phyloP scores from a whole-genome alignment of 2,329 filamentous ascomycete species.

The Nigrospora oryzae region DNA sequence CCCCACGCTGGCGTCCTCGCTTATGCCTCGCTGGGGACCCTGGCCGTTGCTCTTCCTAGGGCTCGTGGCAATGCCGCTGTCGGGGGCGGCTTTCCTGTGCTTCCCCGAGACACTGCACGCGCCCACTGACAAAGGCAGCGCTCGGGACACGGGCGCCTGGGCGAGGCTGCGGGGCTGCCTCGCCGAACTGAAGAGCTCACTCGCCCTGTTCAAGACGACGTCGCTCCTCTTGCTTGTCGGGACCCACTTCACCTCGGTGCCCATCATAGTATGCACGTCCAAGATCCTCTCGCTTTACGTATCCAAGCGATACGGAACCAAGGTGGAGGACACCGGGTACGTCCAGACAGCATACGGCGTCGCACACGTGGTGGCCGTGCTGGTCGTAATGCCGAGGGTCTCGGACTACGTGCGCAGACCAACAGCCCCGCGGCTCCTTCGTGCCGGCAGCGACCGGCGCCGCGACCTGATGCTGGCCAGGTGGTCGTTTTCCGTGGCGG shows the following conservation, averaged over 20 bases:
- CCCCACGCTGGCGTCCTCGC: slow-evolving; percentile 14
- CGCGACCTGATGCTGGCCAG: slow-evolving; percentile 19
- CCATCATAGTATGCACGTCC: slow-evolving; percentile 9
- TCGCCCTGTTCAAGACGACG: slow-evolving; percentile 14
- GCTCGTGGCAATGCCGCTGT: slow-evolving; percentile 10
- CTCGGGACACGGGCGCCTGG: slow-evolving; percentile 1
- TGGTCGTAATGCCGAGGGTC: slow-evolving; percentile 16
- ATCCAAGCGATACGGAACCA: slow-evolving; percentile 20
- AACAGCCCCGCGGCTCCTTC: slow-evolving; percentile 9
- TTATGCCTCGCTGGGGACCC: slow-evolving; percentile 17
- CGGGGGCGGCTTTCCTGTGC: slow-evolving; percentile 12
- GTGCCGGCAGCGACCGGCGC: slow-evolving; percentile 11
- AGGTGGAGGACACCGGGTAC: slow-evolving; percentile 19
- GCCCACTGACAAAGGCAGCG: background rate
- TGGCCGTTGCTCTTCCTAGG: slow-evolving; percentile 15
- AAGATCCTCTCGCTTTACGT: slow-evolving; percentile 19
- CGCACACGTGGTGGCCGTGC: slow-evolving; percentile 12
- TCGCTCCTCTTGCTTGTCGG: slow-evolving; percentile 16
- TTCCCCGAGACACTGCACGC: slow-evolving; percentile 17
- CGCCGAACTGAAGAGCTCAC: background rate
- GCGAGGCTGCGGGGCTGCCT: background rate
- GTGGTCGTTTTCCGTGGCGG: slow-evolving; percentile 11
- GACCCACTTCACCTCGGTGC: slow-evolving; percentile 8
- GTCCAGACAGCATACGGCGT: slow-evolving; percentile 20
- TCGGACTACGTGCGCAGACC: slow-evolving; percentile 12